These are phyloP conservation scores for Amborella trichopoda DNA, from an alignment of 164 flowering plant genomes.

Conservation along the genomic window DNA sequence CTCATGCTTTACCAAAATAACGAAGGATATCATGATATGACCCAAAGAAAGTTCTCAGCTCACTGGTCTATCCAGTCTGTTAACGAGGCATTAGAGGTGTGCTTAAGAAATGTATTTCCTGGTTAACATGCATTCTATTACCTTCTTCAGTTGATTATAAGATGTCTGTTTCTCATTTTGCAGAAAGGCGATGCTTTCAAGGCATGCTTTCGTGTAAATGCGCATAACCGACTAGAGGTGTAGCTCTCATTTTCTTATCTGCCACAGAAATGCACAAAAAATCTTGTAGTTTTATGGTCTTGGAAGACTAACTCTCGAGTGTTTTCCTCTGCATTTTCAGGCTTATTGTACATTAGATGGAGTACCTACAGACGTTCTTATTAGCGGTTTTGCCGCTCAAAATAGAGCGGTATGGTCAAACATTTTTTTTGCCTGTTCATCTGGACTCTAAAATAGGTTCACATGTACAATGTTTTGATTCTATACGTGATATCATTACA, in stretches of 20 bases:
- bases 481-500: too few relatives aligned
- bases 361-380: slow-evolving; percentile 66
- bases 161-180: slow-evolving; percentile 8
- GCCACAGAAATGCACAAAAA: not conserved
- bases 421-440: not conserved
- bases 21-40: slow-evolving; percentile 10
- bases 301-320: not conserved
- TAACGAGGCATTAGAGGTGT: slow-evolving; percentile 57
- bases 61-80: slow-evolving; percentile 58
- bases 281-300: not conserved
- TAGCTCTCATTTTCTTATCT: not conserved
- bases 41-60: slow-evolving; percentile 30
- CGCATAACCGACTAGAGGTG: slow-evolving; percentile 79
- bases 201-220: slow-evolving; percentile 78
- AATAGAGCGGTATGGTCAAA: slow-evolving; percentile 83
- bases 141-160: not conserved
- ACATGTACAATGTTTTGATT: too few relatives aligned
- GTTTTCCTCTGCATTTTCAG: slow-evolving; percentile 27
- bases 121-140: not conserved
- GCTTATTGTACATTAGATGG: slow-evolving; percentile 94
- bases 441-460: too few relatives aligned
- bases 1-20: slow-evolving; percentile 5
- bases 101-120: not conserved
- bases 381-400: slow-evolving; percentile 57
- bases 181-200: slow-evolving; percentile 71